Base-by-base conservation (phyloP, 2,329 filamentous ascomycete genomes). In the Colletotrichum sp. region DNA sequence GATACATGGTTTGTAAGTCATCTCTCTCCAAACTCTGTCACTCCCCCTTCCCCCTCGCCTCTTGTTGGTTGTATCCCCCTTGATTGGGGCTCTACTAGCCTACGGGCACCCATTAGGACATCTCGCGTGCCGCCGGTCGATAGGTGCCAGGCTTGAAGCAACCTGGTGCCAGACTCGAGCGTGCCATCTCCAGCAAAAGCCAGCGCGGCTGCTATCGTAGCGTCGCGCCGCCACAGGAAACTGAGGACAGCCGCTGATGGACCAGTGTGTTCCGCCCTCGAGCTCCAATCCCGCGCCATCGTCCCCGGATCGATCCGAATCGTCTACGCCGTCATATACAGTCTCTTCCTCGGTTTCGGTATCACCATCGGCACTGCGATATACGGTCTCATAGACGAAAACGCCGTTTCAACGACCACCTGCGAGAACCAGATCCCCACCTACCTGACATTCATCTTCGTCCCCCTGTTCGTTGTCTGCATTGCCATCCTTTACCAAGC, bases 401-500 rank as follows among this genome's bases (percentile, higher is more conserved):
- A 89, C 39, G 91, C 92, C 0, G 89, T 88, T 6, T 83, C 85
- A 10, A 81, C 83, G 12, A 85, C 84, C 2, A 83, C 81, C 5
- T 89, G 91, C 81, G 10, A 79, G 21, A 66, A 87, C 71, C 83
- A 88, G 1, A 88, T 93, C 78, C 78, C 84, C 18, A 79, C 82
- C 3, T 81, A 85, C 73, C 83, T 84, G 65, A 90, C 89, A 73
- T 95, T 96, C 85, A 86, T 93, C 34, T 96, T 95, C 81, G 95
- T 96, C 0, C 90, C 94, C 0, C 83, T 90, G 8, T 98, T 96
- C 83, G 92, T 95, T 10, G 81, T 95, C 32, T 95, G 93, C 80
- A 89, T 96, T 52, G 92, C 93, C 64, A 87, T 96, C 72, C 92
- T 96, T 82, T 96, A 96, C 82, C 94, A 96, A 79, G 95, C 94